Percentiles rank a stretch among this genome's conserved stretches.
These are phyloP conservation scores for Tubosaeta brunneosetosa DNA, from an alignment of 768 basidiomycete genomes.

Conservation along the genomic window DNA sequence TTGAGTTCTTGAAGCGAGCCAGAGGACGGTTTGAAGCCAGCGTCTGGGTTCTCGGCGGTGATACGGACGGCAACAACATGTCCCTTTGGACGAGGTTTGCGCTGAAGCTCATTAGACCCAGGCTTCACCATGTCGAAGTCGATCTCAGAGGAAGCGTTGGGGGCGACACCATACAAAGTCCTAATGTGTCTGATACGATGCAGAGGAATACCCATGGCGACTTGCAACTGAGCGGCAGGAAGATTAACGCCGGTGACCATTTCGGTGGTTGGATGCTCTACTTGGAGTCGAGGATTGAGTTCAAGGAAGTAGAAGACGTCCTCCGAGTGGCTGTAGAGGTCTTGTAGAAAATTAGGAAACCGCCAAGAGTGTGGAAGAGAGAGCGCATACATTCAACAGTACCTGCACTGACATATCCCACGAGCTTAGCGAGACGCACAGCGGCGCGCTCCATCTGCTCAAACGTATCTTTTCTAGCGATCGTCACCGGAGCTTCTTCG, in stretches of 20 bases:
- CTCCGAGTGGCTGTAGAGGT: constrained; percentile 91
- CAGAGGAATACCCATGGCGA: constrained; percentile 97
- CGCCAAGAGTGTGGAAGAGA: background rate
- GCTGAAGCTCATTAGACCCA: constrained; percentile 81
- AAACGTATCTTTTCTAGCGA: constrained; percentile 87
- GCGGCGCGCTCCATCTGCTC: constrained; percentile 99
- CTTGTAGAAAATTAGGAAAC: constrained; percentile 35
- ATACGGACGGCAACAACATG: constrained; percentile 99
- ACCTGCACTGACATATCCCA: constrained; percentile 98
- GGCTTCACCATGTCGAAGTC: constrained; percentile 96
- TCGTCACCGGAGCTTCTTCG: constrained; percentile 98
- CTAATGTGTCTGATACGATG: constrained; percentile 96
- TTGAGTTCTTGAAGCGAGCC: constrained; percentile 97
- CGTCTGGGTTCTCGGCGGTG: constrained; percentile 98
- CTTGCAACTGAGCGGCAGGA: constrained; percentile 93
- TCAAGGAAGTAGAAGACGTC: constrained; percentile 97
- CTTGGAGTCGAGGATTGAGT: constrained; percentile 98
- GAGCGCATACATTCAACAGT: constrained; percentile 82
- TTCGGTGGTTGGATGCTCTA: constrained; percentile 99
- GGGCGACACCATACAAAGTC: constrained; percentile 90
- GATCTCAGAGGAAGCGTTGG: constrained; percentile 84
- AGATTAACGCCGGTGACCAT: constrained; percentile 99
- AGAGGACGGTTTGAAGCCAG: constrained; percentile 98
- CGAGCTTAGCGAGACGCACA: constrained; percentile 97
- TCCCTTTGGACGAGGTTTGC: constrained; percentile 94